A percentile compares a stretch with the other conserved stretches of the same genome.
phyloP scores from a whole-genome alignment of 1,284 basidiomycete species.

The Tylopilus orsonianus region DNA sequence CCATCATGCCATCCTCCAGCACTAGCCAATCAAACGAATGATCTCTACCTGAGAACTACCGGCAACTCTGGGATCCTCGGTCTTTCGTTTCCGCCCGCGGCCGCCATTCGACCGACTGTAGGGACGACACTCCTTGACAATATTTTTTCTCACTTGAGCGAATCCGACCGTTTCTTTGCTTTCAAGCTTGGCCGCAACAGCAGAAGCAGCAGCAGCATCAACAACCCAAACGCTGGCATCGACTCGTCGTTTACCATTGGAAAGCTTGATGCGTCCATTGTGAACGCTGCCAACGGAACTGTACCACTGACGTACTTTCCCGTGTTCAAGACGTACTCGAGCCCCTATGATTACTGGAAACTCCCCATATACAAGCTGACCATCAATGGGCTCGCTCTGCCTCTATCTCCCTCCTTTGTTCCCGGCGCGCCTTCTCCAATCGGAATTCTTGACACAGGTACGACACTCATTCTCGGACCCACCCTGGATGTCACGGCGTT shows the following conservation, averaged over 20 bases:
- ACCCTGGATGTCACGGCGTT: constrained; percentile 49
- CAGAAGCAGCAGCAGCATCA: constrained; percentile 23
- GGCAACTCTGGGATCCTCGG: constrained; percentile 61
- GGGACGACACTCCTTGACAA: constrained; percentile 52
- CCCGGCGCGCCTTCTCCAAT: constrained; percentile 43
- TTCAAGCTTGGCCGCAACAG: constrained; percentile 46
- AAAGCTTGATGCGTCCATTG: constrained; percentile 42
- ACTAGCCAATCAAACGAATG: constrained; percentile 44
- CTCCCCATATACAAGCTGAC: constrained; percentile 47
- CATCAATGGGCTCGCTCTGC: constrained; percentile 41
- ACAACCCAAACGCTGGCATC: constrained; percentile 18
- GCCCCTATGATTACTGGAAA: constrained; percentile 59
- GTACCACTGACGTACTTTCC: constrained; percentile 40
- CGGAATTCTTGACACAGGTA: constrained; percentile 58
- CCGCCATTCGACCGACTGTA: constrained; percentile 44
- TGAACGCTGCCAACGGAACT: constrained; percentile 34
- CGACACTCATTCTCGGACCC: constrained; percentile 57
- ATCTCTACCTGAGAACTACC: constrained; percentile 45
- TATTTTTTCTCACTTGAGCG: constrained; percentile 44
- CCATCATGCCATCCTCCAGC: constrained; percentile 36
- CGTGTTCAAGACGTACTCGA: constrained; percentile 41
- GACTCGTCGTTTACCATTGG: constrained; percentile 55
- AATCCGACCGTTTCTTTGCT: constrained; percentile 48
- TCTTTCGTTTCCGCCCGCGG: constrained; percentile 49
- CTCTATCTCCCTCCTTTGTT: constrained; percentile 48